A percentile compares a stretch with the other conserved stretches of the same genome.
Conservation (phyloP, 177 flowering plant genomes). For the Telopea speciosissima region DNA sequence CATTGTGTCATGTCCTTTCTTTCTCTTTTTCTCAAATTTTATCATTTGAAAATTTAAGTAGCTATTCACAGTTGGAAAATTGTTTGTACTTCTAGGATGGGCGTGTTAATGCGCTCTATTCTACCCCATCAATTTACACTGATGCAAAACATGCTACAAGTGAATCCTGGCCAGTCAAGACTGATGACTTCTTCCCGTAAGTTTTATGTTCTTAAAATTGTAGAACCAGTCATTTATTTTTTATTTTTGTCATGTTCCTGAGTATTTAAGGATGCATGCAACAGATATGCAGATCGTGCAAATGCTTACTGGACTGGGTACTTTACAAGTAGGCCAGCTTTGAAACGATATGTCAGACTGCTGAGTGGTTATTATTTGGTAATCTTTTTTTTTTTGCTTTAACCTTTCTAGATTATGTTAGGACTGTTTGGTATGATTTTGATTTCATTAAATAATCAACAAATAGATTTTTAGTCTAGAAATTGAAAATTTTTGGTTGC, state of each 20-base stretch:
- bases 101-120: slow-evolving; percentile 90
- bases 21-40: neutral
- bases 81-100: slow-evolving; percentile 62
- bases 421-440: too few relatives aligned
- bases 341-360: slow-evolving; percentile 78
- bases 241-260: slow-evolving; percentile 4
- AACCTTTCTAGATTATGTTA: too few relatives aligned
- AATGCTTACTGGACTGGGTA: slow-evolving; percentile 98
- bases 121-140: slow-evolving; percentile 87
- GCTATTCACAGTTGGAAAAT: neutral
- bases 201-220: slow-evolving; percentile 22
- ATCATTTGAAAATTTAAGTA: neutral
- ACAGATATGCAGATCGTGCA: slow-evolving; percentile 85
- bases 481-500: too few relatives aligned
- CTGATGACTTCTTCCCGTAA: slow-evolving; percentile 92
- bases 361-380: slow-evolving; percentile 90
- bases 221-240: neutral
- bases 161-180: slow-evolving; percentile 80
- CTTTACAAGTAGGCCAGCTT: slow-evolving; percentile 84
- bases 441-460: too few relatives aligned
- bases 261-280: slow-evolving; percentile 3
- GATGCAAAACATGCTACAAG: slow-evolving; percentile 74
- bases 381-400: neutral
- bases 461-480: too few relatives aligned
- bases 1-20: neutral